Percentiles rank a stretch among this genome's conserved stretches.
Evolutionary conservation across 1,139 yeast species (phyloP).

Genomic region (Kodamaea fungicola): DNA sequence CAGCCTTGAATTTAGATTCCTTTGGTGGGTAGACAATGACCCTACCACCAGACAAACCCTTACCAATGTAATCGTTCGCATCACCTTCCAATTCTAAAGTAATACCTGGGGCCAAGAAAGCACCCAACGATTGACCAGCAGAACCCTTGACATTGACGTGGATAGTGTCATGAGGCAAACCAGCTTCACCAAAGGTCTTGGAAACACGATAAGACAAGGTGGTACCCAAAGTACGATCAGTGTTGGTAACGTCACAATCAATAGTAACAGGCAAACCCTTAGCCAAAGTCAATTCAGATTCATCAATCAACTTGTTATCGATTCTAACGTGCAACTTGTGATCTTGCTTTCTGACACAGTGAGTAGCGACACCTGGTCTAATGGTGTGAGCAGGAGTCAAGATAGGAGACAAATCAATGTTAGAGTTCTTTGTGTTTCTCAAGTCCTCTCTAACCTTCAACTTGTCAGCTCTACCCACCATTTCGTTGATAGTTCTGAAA

Average conservation of each 20-base stretch:
- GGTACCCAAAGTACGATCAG: slow-evolving; percentile 95
- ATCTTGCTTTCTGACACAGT: slow-evolving; percentile 91
- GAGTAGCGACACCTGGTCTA: slow-evolving; percentile 97
- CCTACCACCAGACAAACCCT: slow-evolving; percentile 96
- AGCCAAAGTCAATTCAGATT: slow-evolving; percentile 88
- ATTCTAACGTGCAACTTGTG: slow-evolving; percentile 88
- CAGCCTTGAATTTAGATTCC: slow-evolving; percentile 81
- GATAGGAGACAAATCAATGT: slow-evolving; percentile 87
- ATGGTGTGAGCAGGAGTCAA: slow-evolving; percentile 95
- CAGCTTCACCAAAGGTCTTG: slow-evolving; percentile 87
- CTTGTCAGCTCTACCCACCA: slow-evolving; percentile 96
- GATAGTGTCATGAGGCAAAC: slow-evolving; percentile 93
- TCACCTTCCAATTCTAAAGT: slow-evolving; percentile 96
- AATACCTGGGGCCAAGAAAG: slow-evolving; percentile 93
- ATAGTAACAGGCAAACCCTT: slow-evolving; percentile 93
- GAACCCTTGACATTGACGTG: slow-evolving; percentile 89
- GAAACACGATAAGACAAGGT: slow-evolving; percentile 93
- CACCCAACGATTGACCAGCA: slow-evolving; percentile 99
- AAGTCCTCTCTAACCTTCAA: slow-evolving; percentile 80
- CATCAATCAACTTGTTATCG: slow-evolving; percentile 94
- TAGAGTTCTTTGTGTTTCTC: slow-evolving; percentile 85
- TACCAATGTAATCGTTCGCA: slow-evolving; percentile 96
- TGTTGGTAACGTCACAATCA: slow-evolving; percentile 88
- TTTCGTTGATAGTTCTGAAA: slow-evolving; percentile 91
- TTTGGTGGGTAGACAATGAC: slow-evolving; percentile 88